These are phyloP conservation scores for Lumnitzera littorea DNA, from an alignment of 345 rosid genomes.

Conservation along the genomic window DNA sequence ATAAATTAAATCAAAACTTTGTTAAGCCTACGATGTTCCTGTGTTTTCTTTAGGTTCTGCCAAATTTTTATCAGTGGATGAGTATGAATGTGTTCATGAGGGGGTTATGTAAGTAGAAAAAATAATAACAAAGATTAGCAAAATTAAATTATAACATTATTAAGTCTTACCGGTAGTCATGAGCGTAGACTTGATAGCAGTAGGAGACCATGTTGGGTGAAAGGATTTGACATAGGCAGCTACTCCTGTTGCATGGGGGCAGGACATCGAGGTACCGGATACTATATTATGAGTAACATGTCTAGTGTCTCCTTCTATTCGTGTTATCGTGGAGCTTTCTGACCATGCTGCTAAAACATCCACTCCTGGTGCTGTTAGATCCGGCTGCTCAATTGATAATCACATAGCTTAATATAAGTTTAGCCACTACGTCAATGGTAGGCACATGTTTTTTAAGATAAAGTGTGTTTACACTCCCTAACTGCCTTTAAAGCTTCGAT, in stretches of 20 bases:
- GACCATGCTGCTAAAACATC: constrained; percentile 15
- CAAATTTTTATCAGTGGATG: no score
- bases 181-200: constrained; percentile 11
- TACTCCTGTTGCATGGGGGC: constrained; percentile 14
- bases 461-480: no score
- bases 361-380: constrained; percentile 15
- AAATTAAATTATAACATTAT: no score
- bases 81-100: no score
- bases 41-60: no score
- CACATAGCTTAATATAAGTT: background rate
- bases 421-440: background rate
- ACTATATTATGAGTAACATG: constrained; percentile 1
- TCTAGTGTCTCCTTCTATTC: constrained; percentile 1
- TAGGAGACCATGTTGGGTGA: constrained; percentile 4
- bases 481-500: no score
- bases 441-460: background rate
- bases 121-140: no score
- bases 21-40: no score
- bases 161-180: constrained; percentile 12
- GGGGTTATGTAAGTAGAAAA: no score
- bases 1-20: no score
- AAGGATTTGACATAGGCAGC: constrained; percentile 4
- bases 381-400: constrained; percentile 6
- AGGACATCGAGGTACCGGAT: constrained; percentile 17
- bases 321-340: background rate